These are phyloP conservation scores for Dalechampia spathulata DNA, from an alignment of 441 rosid genomes.

Conservation along the genomic window DNA sequence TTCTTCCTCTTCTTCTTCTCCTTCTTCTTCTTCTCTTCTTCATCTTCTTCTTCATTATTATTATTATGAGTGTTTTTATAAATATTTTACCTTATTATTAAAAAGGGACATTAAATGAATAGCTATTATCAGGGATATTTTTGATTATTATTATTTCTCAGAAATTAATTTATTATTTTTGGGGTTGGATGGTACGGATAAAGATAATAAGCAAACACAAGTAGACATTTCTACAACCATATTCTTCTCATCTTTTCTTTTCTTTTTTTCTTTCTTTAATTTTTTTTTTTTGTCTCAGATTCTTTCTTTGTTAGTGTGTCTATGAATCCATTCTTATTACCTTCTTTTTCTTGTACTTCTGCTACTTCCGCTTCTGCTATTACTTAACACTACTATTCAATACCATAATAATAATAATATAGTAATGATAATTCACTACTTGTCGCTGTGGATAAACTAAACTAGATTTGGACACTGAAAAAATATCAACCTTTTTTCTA, in stretches of 20 bases:
- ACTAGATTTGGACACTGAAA: too few species aligned
- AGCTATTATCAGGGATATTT: neutral
- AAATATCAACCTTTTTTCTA: too few species aligned
- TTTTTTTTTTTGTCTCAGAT: too few species aligned
- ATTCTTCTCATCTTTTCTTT: slow-evolving; percentile 42
- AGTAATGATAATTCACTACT: too few species aligned
- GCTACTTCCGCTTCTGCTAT: slow-evolving; percentile 7
- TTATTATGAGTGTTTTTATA: too few species aligned
- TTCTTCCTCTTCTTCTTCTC: too few species aligned
- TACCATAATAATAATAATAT: neutral
- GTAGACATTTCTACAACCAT: slow-evolving; percentile 55
- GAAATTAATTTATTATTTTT: slow-evolving; percentile 3
- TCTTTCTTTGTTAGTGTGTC: slow-evolving; percentile 33
- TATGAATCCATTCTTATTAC: slow-evolving; percentile 25
- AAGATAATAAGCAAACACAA: slow-evolving; percentile 47
- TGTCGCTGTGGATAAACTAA: too few species aligned
- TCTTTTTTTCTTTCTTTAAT: too few species aligned
- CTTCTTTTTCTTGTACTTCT: slow-evolving; percentile 11
- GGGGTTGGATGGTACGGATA: slow-evolving; percentile 27
- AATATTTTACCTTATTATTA: too few species aligned
- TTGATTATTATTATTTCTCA: slow-evolving; percentile 1
- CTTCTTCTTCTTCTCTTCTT: too few species aligned
- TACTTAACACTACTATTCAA: neutral
- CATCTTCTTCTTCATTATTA: too few species aligned
- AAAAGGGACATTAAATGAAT: neutral